Evolutionary conservation across 2,329 filamentous ascomycete genomes (phyloP), one percentile per base, ranked within the genome.

Genomic region (Cephalotrichum gorgonifer): DNA sequence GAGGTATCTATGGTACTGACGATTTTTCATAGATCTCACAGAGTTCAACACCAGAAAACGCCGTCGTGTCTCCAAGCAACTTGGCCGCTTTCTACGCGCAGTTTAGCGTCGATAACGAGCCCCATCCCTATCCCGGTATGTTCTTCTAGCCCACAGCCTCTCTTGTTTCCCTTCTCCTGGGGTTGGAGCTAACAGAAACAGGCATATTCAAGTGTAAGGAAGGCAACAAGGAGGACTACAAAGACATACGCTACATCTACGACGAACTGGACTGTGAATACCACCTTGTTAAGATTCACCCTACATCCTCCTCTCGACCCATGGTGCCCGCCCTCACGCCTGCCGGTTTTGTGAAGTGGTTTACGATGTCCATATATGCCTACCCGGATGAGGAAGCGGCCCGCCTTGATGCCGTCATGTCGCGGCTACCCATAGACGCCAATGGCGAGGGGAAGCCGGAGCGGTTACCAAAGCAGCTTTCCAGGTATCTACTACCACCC

Each of bases 401-500:
- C 39, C 79, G 89, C 9, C 70, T 95, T 4, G 72, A 79, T 41
- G 80, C 76, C 50, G 78, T 88, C 22, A 77, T 90, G 3, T 63
- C 79, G 3, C 75, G 83, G 42, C 78, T 90, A 64, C 85, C 87
- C 1, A 85, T 94, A 56, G 65, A 73, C 27, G 66, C 68, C 0
- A 66, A 71, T 44, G 67, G 65, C 8, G 74, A 81, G 42, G 76
- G 84, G 44, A 77, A 74, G 54, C 79, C 76, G 11, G 86, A 90
- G 62, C 73, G 85, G 2, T 83, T 94, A 49, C 89, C 88, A 0
- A 88, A 87, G 54, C 83, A 89, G 56, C 73, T 95, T 3, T 83
- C 86, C 1, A 74, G 88, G 38, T 75, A 84, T 47, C 71, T 93
- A 3, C 78, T 95, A 35, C 88, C 88, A 0, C 67, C 69, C 0